These are phyloP conservation scores for Ocimum tenuiflorum DNA, from an alignment of 257 asterid genomes.

Conservation along the genomic window DNA sequence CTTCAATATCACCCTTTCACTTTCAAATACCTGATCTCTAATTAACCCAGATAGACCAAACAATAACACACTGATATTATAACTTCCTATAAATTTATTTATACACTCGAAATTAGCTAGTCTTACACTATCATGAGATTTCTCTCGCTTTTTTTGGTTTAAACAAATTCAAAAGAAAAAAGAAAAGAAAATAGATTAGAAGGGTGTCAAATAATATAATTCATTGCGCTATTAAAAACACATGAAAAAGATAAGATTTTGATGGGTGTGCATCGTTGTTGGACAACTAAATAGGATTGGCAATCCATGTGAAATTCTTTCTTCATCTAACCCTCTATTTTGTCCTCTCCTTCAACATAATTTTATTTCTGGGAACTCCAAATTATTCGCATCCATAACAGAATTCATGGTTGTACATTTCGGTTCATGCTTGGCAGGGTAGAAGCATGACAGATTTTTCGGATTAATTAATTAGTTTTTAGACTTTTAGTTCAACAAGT, in stretches of 20 bases:
- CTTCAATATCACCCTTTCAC: neutral
- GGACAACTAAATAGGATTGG: conserved; percentile 7
- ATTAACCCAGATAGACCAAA: no score
- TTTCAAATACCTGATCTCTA: no score
- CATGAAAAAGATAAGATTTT: neutral
- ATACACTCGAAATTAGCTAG: no score
- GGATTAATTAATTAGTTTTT: no score
- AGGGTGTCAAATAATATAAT: no score
- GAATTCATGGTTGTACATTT: neutral
- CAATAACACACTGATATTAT: no score
- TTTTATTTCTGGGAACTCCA: neutral
- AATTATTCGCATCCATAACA: neutral
- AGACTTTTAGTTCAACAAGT: neutral
- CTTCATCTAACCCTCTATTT: neutral
- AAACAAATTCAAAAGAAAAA: no score
- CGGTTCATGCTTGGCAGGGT: neutral
- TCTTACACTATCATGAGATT: no score
- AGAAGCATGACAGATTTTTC: neutral
- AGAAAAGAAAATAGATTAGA: no score
- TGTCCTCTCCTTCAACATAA: neutral
- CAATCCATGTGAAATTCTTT: conserved; percentile 13
- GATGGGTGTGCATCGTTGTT: conserved; percentile 2
- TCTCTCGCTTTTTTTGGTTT: no score
- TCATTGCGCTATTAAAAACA: no score
- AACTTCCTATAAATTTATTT: no score